phyloP scores from a whole-genome alignment of 2,329 filamentous ascomycete species.

The Xylariomycetidae sp. region DNA sequence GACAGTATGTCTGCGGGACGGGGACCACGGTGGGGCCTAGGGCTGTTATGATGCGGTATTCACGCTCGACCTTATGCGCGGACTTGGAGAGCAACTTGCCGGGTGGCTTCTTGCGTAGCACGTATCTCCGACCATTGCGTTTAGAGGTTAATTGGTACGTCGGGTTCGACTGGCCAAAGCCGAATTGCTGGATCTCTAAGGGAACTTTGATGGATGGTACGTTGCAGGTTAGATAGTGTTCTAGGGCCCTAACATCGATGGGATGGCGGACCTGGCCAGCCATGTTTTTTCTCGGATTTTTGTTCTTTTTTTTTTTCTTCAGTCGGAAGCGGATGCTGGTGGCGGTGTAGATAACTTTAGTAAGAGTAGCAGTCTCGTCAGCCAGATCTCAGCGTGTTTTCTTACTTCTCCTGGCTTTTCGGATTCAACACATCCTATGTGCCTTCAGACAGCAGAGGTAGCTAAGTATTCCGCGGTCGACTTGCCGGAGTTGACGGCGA shows the following conservation, averaged over 20 bases:
- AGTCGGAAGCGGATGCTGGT: no score
- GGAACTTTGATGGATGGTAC: not conserved
- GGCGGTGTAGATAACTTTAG: no score
- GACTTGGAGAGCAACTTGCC: conserved; percentile 85
- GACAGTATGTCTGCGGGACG: conserved; percentile 72
- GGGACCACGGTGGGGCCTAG: conserved; percentile 73
- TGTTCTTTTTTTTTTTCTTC: no score
- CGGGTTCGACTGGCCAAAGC: conserved; percentile 7
- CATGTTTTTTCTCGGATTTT: no score
- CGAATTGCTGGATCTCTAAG: conserved; percentile 62
- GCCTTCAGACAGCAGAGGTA: no score
- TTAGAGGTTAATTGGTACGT: conserved; percentile 8
- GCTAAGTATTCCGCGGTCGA: no score
- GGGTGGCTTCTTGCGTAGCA: conserved; percentile 92
- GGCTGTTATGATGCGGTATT: conserved; percentile 83
- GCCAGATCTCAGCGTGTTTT: no score
- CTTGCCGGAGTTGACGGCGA: no score
- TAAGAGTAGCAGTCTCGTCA: no score
- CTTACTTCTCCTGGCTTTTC: no score
- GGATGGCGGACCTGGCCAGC: conserved; percentile 65
- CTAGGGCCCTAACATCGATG: not conserved
- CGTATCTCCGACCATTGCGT: conserved; percentile 59
- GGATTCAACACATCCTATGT: no score
- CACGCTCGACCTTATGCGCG: conserved; percentile 88
- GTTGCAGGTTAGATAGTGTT: not conserved